phyloP scores from a whole-genome alignment of 1,284 basidiomycete species.

The Marasmius tenuissimus region DNA sequence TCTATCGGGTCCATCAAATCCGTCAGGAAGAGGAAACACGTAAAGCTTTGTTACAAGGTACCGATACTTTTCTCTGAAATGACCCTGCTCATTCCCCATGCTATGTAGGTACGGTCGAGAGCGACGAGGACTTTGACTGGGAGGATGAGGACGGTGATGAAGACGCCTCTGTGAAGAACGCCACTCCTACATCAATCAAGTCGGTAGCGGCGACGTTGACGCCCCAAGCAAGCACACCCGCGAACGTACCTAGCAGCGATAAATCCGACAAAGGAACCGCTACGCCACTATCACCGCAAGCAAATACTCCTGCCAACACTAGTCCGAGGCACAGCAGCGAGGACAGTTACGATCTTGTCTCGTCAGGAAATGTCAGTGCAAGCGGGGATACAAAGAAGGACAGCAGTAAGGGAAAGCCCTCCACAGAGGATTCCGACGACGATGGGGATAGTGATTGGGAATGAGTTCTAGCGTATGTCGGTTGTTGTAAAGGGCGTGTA shows the following conservation, averaged over 20 bases:
- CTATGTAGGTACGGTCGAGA: conserved; percentile 49
- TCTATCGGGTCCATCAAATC: conserved; percentile 89
- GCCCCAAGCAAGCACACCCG: background rate
- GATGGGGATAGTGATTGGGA: conserved; percentile 74
- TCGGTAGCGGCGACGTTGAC: conserved; percentile 14
- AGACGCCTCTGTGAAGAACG: conserved; percentile 18
- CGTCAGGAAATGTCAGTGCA: conserved; percentile 40
- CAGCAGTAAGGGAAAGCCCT: conserved; percentile 21
- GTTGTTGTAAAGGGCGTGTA: too few species aligned
- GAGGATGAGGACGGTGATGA: conserved; percentile 74
- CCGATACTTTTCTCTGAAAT: conserved; percentile 14
- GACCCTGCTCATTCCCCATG: conserved; percentile 11
- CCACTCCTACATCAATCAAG: conserved; percentile 17
- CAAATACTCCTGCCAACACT: conserved; percentile 36
- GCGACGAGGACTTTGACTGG: conserved; percentile 81
- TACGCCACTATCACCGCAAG: conserved; percentile 26
- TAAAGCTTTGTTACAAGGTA: conserved; percentile 79
- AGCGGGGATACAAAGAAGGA: conserved; percentile 24
- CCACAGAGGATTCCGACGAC: conserved; percentile 27
- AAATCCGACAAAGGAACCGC: conserved; percentile 14
- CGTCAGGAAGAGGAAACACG: conserved; percentile 81
- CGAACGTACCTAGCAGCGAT: background rate
- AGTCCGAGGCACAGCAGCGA: conserved; percentile 67
- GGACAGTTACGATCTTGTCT: conserved; percentile 74
- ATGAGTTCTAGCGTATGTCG: conserved; percentile 24